Evolutionary conservation across 179 eudicot species (phyloP).

Genomic region (Pouteria campechiana): DNA sequence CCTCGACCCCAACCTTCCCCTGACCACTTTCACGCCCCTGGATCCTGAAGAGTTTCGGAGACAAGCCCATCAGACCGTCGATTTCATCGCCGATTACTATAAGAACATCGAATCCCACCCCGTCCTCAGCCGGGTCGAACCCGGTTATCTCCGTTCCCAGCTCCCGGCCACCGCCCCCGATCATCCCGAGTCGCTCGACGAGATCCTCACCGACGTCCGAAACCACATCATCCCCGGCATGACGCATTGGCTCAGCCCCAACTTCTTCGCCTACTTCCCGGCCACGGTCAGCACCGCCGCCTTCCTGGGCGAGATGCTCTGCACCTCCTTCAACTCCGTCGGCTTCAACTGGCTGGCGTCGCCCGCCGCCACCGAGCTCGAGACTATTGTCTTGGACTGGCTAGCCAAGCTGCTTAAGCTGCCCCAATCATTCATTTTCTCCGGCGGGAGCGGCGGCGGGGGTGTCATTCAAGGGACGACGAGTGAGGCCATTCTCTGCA

Average conservation of each 20-base stretch:
- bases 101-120: slow-evolving; percentile 9
- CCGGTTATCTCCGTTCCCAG: slow-evolving; percentile 10
- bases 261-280: slow-evolving; percentile 20
- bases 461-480: slow-evolving; percentile 43
- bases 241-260: slow-evolving; percentile 25
- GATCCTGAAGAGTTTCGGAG: slow-evolving; percentile 7
- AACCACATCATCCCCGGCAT: slow-evolving; percentile 14
- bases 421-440: slow-evolving; percentile 29
- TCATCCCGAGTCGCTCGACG: slow-evolving; percentile 9
- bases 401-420: slow-evolving; percentile 28
- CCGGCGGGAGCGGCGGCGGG: slow-evolving; percentile 41
- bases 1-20: no score
- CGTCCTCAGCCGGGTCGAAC: slow-evolving; percentile 14
- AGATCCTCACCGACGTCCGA: slow-evolving; percentile 6
- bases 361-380: slow-evolving; percentile 39
- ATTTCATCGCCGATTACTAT: slow-evolving; percentile 12
- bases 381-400: slow-evolving; percentile 38
- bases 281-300: slow-evolving; percentile 17
- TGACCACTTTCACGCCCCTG: slow-evolving; percentile 7
- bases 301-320: slow-evolving; percentile 30
- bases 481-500: slow-evolving; percentile 28
- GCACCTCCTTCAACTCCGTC: slow-evolving; percentile 21
- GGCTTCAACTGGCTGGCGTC: slow-evolving; percentile 37
- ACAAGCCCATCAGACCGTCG: slow-evolving; percentile 7
- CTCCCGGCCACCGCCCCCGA: slow-evolving; percentile 9